Base-by-base conservation (phyloP, 208 protist genomes). In the Leishmania tarentolae region DNA sequence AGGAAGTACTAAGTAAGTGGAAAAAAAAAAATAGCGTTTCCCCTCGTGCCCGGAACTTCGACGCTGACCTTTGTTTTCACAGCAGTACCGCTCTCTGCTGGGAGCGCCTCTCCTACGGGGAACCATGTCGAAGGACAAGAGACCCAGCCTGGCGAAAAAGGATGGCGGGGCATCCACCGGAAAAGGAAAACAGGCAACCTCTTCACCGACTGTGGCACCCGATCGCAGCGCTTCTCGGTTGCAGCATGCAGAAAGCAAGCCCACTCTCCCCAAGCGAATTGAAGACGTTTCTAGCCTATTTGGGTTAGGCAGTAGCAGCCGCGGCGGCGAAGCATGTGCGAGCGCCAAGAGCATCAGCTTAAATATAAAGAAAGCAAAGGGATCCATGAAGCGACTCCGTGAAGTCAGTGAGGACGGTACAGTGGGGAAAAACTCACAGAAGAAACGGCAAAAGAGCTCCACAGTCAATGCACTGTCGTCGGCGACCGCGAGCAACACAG, bases 241-340 rank as follows among this genome's bases (percentile, higher is more conserved):
- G 21, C 53, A 9, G 21, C 3, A 24, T 15, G 53, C 52, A 15
- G 57, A 72, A 52, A 57, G 53, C 35, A 50, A 3, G 35, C 50
- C 52, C 8, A 40, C 56, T 9, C 65, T 66, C 24, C 82, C 78
- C 19, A 73, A 50, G 56, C 82, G 78, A 1, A 86, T 86, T 24
- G 78, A 80, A 6, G 82, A 86, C 19, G 74, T 86, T 42, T 77
- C 82, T 11, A 73, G 78, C 37, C 77, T 86, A 9, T 86, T 86
- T 9, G 82, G 78, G 35, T 56, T 37, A 28, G 7, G 53, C 75
- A 72, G 19, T 24, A 7, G 31, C n/a, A 63, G 63, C 63, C 56
- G 63, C 59, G 35, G 8, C 21, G 61, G 44, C 37, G n/a, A 42
- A 24, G 44, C 28, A 37, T 52, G 21, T 24, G 44, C 47, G 44